Percentiles rank a stretch among this genome's conserved stretches.
These are phyloP conservation scores for Thamnidium elegans DNA, from an alignment of 192 early-diverging fungal species.

Conservation along the genomic window DNA sequence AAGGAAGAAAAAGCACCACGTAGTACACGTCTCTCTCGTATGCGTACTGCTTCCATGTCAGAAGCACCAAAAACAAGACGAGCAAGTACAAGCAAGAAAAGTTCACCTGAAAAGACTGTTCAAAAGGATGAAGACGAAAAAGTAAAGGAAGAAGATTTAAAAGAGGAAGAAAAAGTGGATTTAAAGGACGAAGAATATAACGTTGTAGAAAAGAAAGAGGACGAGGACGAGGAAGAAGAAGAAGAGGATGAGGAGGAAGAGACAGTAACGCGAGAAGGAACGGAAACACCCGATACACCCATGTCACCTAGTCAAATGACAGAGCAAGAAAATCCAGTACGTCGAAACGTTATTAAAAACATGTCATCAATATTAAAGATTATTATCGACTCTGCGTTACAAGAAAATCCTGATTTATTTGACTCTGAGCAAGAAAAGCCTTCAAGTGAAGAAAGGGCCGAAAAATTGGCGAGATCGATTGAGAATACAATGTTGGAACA, in stretches of 20 bases:
- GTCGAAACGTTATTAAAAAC: conserved; percentile 47
- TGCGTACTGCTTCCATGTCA: no score
- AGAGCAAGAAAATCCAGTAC: conserved; percentile 40
- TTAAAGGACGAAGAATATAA: not conserved
- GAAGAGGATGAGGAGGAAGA: not conserved
- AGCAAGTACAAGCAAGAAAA: not conserved
- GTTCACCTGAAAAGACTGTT: not conserved
- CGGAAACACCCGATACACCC: conserved; percentile 11
- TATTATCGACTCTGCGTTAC: conserved; percentile 16
- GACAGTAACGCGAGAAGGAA: no score
- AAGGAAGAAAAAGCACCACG: not conserved
- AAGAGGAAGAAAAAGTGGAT: not conserved
- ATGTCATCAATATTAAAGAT: conserved; percentile 36
- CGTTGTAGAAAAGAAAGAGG: not conserved
- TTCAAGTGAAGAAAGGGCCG: conserved; percentile 31
- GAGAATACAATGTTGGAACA: conserved; percentile 50
- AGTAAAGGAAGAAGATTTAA: not conserved
- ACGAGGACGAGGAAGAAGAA: not conserved
- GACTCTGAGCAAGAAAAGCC: conserved; percentile 6
- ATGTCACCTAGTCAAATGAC: conserved; percentile 15
- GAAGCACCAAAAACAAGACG: not conserved
- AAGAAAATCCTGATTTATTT: conserved; percentile 27
- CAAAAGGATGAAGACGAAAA: not conserved
- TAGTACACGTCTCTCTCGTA: no score
- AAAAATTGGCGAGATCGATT: conserved; percentile 38